phyloP scores from a whole-genome alignment of 176 grass and related monocot species.

The Carex myosuroides region DNA sequence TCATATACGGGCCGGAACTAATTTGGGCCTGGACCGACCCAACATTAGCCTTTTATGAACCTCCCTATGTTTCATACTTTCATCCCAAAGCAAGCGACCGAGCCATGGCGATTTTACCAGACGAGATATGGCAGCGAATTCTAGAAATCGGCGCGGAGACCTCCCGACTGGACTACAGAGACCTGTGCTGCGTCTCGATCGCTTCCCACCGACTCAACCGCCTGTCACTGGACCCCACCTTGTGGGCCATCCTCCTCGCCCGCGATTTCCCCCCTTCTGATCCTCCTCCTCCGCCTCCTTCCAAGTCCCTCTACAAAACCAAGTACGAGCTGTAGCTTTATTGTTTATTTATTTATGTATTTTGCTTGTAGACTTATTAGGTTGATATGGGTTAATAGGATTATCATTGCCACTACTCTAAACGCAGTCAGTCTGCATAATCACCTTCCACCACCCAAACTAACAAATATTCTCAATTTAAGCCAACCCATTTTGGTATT shows the following conservation, averaged over 20 bases:
- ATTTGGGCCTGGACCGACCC: background rate
- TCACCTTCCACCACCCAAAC: background rate
- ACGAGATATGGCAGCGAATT: slow-evolving; percentile 73
- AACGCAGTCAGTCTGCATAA: background rate
- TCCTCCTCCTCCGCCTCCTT: slow-evolving; percentile 29
- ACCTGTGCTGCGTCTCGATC: slow-evolving; percentile 81
- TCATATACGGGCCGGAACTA: background rate
- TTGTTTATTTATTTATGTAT: background rate
- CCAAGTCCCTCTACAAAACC: slow-evolving; percentile 67
- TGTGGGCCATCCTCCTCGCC: slow-evolving; percentile 62
- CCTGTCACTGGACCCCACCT: slow-evolving; percentile 46
- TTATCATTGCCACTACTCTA: background rate
- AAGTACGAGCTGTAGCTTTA: slow-evolving; percentile 26
- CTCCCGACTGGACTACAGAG: slow-evolving; percentile 55
- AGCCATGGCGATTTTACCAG: slow-evolving; percentile 44
- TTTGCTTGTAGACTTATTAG: background rate
- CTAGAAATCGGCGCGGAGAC: slow-evolving; percentile 62
- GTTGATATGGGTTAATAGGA: background rate
- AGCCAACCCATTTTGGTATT: background rate
- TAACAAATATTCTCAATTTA: background rate
- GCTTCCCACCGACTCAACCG: slow-evolving; percentile 60
- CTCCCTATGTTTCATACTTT: background rate
- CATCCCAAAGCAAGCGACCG: background rate
- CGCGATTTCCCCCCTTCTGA: slow-evolving; percentile 48
- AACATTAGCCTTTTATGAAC: background rate